Conservation (phyloP, 2,329 filamentous ascomycete genomes). For the Curvularia lunata region DNA sequence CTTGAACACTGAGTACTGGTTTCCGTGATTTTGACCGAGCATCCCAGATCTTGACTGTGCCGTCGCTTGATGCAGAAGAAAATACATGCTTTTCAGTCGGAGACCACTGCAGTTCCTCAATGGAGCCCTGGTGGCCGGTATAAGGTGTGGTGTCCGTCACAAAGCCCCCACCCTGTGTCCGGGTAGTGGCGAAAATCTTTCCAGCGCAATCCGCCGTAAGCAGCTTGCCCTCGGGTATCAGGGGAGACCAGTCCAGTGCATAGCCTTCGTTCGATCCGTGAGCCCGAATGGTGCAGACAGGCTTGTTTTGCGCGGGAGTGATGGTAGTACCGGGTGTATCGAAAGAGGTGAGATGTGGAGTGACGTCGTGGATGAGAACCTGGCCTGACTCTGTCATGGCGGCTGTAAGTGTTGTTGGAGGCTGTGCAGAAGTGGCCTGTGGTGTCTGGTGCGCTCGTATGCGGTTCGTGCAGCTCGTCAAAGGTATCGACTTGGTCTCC, state of each 20-base stretch:
- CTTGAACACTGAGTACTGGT: constrained; percentile 84
- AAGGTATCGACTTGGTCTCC: constrained; percentile 86
- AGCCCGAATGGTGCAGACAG: constrained; percentile 82
- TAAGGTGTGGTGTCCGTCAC: constrained; percentile 85
- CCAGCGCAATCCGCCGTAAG: constrained; percentile 92
- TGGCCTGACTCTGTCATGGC: constrained; percentile 90
- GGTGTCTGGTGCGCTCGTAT: constrained; percentile 86
- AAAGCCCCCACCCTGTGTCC: constrained; percentile 87
- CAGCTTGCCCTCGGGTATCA: constrained; percentile 80
- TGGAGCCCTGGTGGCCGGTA: constrained; percentile 79
- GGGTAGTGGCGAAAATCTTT: constrained; percentile 84
- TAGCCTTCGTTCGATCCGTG: constrained; percentile 91
- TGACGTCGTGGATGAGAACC: constrained; percentile 92
- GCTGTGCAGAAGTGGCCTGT: constrained; percentile 70
- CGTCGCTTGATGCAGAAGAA: constrained; percentile 90
- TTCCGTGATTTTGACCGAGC: constrained; percentile 86
- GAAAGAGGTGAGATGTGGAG: constrained; percentile 85
- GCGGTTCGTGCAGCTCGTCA: constrained; percentile 89
- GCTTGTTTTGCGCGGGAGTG: constrained; percentile 83
- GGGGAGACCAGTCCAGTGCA: constrained; percentile 93
- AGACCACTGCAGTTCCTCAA: constrained; percentile 97
- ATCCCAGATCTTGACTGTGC: constrained; percentile 96
- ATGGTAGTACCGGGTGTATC: constrained; percentile 85
- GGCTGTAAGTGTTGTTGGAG: constrained; percentile 84
- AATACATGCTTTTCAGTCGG: constrained; percentile 93